A percentile compares a stretch with the other conserved stretches of the same genome.
phyloP scores from a whole-genome alignment of 176 grass and related monocot genomes.

The Elymus sibiricus region DNA sequence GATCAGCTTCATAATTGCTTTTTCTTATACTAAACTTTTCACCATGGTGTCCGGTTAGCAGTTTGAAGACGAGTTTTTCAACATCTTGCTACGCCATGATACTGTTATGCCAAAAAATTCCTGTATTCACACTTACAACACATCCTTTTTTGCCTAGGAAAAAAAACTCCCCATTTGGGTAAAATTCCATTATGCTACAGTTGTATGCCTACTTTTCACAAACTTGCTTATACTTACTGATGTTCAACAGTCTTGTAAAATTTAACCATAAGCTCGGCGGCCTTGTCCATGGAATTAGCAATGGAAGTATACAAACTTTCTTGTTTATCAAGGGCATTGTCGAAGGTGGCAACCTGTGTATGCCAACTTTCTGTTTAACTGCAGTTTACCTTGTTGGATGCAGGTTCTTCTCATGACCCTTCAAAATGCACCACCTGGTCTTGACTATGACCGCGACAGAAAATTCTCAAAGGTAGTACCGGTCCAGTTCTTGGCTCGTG shows the following conservation, averaged over 20 bases:
- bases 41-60: neutral
- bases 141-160: neutral
- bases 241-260: neutral
- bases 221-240: neutral
- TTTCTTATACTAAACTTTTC: neutral
- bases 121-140: neutral
- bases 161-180: neutral
- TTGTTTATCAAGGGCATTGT: neutral
- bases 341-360: neutral
- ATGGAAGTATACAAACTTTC: slow-evolving; percentile 14
- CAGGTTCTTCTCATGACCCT: slow-evolving; percentile 89
- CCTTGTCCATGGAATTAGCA: neutral
- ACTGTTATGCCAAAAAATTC: neutral
- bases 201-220: neutral
- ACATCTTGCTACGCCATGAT: neutral
- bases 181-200: neutral
- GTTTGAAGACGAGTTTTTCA: slow-evolving; percentile 11
- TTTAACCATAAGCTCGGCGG: neutral
- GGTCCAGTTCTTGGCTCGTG: slow-evolving; percentile 20
- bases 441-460: slow-evolving; percentile 82
- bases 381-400: neutral
- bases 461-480: slow-evolving; percentile 80
- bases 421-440: slow-evolving; percentile 80
- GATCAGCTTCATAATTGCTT: neutral
- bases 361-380: neutral